Evolutionary conservation across 805 yeast species (phyloP).

Genomic region (Scheffersomyces lignosus): DNA sequence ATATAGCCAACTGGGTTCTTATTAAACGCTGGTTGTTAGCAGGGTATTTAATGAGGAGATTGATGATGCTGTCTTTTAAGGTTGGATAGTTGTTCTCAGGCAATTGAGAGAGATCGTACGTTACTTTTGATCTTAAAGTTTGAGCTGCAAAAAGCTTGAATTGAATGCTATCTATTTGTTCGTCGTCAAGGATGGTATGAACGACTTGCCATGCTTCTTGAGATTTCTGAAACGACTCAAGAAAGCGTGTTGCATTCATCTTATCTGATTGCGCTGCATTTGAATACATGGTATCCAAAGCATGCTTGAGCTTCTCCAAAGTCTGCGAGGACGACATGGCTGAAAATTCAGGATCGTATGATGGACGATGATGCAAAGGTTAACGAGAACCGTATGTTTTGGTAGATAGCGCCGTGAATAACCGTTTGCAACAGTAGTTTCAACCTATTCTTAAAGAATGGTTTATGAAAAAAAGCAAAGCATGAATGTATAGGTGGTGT

Average conservation of each 20-base stretch:
- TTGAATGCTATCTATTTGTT: constrained; percentile 41
- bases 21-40: constrained; percentile 47
- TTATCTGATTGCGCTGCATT: constrained; percentile 46
- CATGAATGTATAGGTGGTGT: too few species aligned
- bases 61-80: constrained; percentile 69
- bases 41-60: constrained; percentile 50
- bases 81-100: constrained; percentile 55
- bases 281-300: constrained; percentile 51
- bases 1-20: constrained; percentile 79
- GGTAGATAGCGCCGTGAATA: too few species aligned
- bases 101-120: constrained; percentile 81
- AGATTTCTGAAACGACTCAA: constrained; percentile 84
- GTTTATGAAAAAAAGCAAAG: too few species aligned
- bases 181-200: constrained; percentile 50
- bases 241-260: constrained; percentile 49
- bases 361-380: too few species aligned
- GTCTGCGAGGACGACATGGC: constrained; percentile 8
- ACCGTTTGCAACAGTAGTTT: too few species aligned
- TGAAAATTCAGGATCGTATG: too few species aligned
- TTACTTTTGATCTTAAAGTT: constrained; percentile 80
- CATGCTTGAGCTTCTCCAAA: constrained; percentile 39
- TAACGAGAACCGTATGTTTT: too few species aligned
- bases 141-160: constrained; percentile 85
- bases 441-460: too few species aligned
- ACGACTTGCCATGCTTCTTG: constrained; percentile 76